These are phyloP conservation scores for Petunia secreta DNA, from an alignment of 257 asterid genomes.

Conservation along the genomic window DNA sequence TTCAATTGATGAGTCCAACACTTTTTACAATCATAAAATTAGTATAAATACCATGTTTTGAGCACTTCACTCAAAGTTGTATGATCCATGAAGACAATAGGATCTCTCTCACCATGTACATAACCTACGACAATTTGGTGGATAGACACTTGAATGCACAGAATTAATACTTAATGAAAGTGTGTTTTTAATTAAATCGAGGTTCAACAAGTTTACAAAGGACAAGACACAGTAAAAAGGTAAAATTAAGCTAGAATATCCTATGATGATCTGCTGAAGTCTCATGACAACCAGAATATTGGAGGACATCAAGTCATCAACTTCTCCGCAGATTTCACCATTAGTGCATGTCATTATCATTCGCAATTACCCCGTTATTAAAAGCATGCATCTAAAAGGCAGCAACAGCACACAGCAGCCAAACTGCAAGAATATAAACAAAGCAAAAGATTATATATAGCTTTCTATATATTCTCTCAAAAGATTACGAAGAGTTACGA, in stretches of 20 bases:
- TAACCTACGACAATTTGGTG: not conserved
- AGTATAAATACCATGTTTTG: no score
- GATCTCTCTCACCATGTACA: not conserved
- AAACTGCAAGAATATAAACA: slow-evolving; percentile 35
- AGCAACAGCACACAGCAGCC: slow-evolving; percentile 52
- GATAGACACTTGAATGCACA: not conserved
- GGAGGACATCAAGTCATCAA: no score
- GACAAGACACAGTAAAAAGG: not conserved
- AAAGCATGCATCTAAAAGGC: slow-evolving; percentile 44
- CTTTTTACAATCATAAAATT: no score
- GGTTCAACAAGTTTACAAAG: not conserved
- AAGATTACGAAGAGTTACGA: not conserved
- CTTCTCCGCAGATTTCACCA: not conserved
- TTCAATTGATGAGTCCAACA: no score
- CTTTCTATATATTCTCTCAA: not conserved
- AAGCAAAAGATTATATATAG: not conserved
- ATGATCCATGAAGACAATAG: not conserved
- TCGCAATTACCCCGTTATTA: slow-evolving; percentile 20
- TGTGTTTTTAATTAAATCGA: not conserved
- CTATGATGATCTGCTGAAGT: no score
- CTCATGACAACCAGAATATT: no score
- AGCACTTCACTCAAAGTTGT: no score
- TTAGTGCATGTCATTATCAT: not conserved
- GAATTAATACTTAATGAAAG: not conserved
- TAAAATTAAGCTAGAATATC: not conserved